Percentiles rank a stretch among this genome's conserved stretches.
Evolutionary conservation across 2,329 filamentous ascomycete species (phyloP).

Genomic region (Clonostachys chloroleuca): DNA sequence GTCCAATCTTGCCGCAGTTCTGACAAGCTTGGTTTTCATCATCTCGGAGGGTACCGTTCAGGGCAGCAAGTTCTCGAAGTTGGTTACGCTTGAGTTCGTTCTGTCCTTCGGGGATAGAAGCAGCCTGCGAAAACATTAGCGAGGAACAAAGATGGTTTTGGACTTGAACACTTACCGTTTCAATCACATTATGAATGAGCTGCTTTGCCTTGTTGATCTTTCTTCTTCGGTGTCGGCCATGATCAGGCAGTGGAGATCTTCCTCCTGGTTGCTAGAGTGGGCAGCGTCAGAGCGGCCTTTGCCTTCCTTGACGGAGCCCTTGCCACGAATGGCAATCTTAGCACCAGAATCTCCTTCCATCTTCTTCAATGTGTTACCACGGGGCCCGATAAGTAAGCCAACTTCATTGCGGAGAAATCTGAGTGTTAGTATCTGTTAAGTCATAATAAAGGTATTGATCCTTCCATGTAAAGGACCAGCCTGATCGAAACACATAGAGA

Average conservation of each 20-base stretch:
- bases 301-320: conserved; percentile 99
- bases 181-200: conserved; percentile 96
- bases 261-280: conserved; percentile 99
- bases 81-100: conserved; percentile 99
- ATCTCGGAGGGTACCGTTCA: conserved; percentile 98
- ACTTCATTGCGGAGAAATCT: conserved; percentile 86
- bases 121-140: conserved; percentile 59
- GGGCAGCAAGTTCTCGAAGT: conserved; percentile 91
- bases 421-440: conserved; percentile 73
- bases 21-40: conserved; percentile 99
- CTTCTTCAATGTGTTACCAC: conserved; percentile 99
- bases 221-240: conserved; percentile 99
- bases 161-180: conserved; percentile 66
- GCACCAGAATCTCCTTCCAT: conserved; percentile 97
- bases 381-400: conserved; percentile 98
- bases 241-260: conserved; percentile 97
- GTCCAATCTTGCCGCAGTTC: conserved; percentile 98
- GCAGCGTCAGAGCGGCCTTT: conserved; percentile 98
- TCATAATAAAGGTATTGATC: neutral
- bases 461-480: neutral
- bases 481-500: conserved; percentile 14
- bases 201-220: conserved; percentile 99
- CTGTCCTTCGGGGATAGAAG: conserved; percentile 96
- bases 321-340: conserved; percentile 99
- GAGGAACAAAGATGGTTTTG: neutral